These are phyloP conservation scores for Phialophora expanda DNA, from an alignment of 2,329 filamentous ascomycete species.

Conservation along the genomic window DNA sequence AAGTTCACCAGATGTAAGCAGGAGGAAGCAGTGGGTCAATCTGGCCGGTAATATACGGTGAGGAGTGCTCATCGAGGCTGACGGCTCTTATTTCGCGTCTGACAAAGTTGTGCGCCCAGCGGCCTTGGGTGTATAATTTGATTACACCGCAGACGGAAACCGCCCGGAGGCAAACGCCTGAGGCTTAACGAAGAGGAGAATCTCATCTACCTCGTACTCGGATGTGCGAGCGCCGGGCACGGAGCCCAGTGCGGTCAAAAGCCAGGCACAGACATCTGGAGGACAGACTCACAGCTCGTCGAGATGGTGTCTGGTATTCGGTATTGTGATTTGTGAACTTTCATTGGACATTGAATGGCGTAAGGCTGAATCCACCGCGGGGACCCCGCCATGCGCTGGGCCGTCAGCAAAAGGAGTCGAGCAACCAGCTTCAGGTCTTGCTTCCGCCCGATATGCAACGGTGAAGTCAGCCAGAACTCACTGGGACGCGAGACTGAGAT, in stretches of 20 bases:
- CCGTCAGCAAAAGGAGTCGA: no score
- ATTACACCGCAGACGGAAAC: background rate
- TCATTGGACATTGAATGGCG: background rate
- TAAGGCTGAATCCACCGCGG: background rate
- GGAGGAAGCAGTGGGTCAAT: background rate
- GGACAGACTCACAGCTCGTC: background rate
- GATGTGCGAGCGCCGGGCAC: background rate
- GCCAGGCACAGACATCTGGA: background rate
- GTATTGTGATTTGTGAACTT: background rate
- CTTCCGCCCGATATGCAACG: background rate
- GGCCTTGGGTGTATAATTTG: no score
- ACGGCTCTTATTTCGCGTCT: background rate
- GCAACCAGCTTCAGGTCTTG: background rate
- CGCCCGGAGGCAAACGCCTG: background rate
- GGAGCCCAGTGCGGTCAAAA: background rate
- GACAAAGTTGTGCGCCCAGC: background rate
- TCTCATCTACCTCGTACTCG: background rate
- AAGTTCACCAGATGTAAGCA: background rate
- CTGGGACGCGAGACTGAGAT: background rate
- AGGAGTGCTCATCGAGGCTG: background rate
- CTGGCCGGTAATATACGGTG: background rate
- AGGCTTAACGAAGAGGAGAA: background rate
- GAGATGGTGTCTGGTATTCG: background rate
- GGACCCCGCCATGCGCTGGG: background rate
- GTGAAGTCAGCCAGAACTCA: background rate